Evolutionary conservation across 176 grass and related monocot genomes (phyloP).

Genomic region (Phoenix dactylifera): DNA sequence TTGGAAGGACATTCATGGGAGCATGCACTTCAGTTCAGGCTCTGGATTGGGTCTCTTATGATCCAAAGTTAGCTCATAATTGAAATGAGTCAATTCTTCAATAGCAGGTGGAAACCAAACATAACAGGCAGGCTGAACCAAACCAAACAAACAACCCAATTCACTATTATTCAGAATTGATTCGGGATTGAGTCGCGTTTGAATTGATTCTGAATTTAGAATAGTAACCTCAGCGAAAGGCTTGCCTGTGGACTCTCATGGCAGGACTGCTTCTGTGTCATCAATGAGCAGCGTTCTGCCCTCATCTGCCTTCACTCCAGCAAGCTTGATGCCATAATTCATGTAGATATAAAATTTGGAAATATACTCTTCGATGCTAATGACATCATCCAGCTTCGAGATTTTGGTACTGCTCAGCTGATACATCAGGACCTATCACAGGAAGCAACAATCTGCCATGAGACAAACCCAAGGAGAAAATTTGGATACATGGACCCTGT

Average conservation of each 20-base stretch:
- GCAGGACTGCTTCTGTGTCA: conserved; percentile 41
- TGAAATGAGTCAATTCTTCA: too few relatives aligned
- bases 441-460: conserved; percentile 24
- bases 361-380: conserved; percentile 48
- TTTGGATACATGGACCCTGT: conserved; percentile 44
- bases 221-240: conserved; percentile 33
- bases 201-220: too few relatives aligned
- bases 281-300: conserved; percentile 38
- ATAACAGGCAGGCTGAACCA: too few relatives aligned
- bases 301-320: conserved; percentile 51
- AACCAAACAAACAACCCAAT: too few relatives aligned
- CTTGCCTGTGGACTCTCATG: conserved; percentile 36
- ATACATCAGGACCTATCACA: conserved; percentile 31
- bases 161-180: too few relatives aligned
- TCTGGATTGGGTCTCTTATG: too few relatives aligned
- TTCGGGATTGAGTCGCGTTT: too few relatives aligned
- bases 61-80: too few relatives aligned
- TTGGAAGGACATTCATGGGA: too few relatives aligned
- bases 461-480: conserved; percentile 40
- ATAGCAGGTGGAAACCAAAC: too few relatives aligned
- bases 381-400: conserved; percentile 35
- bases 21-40: too few relatives aligned
- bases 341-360: conserved; percentile 56
- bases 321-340: conserved; percentile 40
- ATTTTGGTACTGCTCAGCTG: conserved; percentile 41